Base-by-base conservation (phyloP, 305 asterid species). In the Fraxinus greggii region DNA sequence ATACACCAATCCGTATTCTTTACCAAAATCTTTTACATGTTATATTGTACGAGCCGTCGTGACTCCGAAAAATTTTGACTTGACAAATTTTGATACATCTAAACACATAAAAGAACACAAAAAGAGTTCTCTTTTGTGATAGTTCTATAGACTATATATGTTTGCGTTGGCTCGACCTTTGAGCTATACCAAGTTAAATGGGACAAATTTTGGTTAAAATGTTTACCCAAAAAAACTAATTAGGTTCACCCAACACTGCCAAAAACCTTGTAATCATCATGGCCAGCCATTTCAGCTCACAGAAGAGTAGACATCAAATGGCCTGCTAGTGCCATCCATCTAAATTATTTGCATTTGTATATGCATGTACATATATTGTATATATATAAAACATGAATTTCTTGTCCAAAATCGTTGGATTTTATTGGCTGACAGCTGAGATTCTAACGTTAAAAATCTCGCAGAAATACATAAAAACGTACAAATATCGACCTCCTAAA, bases 341-440 rank as follows among this genome's bases (percentile, higher is more conserved):
- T 45, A 13, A 13, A 54, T 36, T 36, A 36, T 36, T 36, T 36
- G 42, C 9, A 36, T 36, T 36, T 1, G 12, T 36, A 7, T 36
- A 36, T 36, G 42, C 1, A 36, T 36, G 42, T 36, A 35, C 40
- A 7, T 35, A 36, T 7, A 1, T 36, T 36, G 10, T 36, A 7
- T 36, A 1, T 36, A 5, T 36, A 36, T 54, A 54, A 54, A n/a
- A 54, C 48, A n/a, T n/a, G 0, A 6, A n/a, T 56, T 17, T 17
- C 23, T 56, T 56, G 82, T 70, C 76, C 65, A 77, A 70, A 78
- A 29, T 26, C 9, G 28, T 59, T 33, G 17, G 69, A 83, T 83
- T 79, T 83, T 63, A 40, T 63, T 63, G 74, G 65, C 78, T 61
- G 80, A 79, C 81, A 48, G 74, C 75, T 29, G 78, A 79, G 74